Base-by-base conservation (phyloP, 2,329 filamentous ascomycete genomes). In the Phyllosticta paracitricarpa region DNA sequence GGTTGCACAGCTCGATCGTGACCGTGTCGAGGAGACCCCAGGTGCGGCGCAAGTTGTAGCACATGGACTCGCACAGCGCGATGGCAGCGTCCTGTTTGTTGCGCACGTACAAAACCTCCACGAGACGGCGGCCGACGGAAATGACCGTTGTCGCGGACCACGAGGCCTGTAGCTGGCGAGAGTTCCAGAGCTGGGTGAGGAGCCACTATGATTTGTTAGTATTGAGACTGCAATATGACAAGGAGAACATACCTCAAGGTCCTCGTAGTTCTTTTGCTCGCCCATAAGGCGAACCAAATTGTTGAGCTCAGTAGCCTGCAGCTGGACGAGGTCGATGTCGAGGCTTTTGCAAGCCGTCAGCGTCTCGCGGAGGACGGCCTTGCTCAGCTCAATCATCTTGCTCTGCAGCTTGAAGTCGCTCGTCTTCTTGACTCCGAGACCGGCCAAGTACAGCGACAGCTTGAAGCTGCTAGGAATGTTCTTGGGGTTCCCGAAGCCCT, bases 1-100 rank as follows among this genome's bases (percentile, higher is more conserved):
- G 70, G 64, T 77, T 76, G 63, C 75, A 79, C 65, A 79, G 78
- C 59, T 81, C 77, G 58, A 82, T 67, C 0, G 80, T 81, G 28
- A 77, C 72, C 0, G 73, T 73, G 54, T 81, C 76, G 8, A 75
- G 74, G 30, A 75, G 75, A 3, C 81, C 81, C 69, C 80, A 79
- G 5, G 80, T 79, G 24, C 81, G 78, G 10, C 78, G 78, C 64
- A 82, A 73, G 66, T 83, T 83, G 73, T 83, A 83, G 51, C 78
- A 78, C 61, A 83, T 81, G 66, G 81, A 78, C 66, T 81, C 80
- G 68, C 76, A 78, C 1, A 83, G 76, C 10, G 67, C 66, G 57
- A 72, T 70, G 5, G 70, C 70, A 24, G 71, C 71, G 63, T 76
- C 70, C 54, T 77, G 74, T 54, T 77, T 71, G 51, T 76, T 76